Evolutionary conservation across 2,329 filamentous ascomycete genomes (phyloP).

Genomic region (Diaporthe ampelina): DNA sequence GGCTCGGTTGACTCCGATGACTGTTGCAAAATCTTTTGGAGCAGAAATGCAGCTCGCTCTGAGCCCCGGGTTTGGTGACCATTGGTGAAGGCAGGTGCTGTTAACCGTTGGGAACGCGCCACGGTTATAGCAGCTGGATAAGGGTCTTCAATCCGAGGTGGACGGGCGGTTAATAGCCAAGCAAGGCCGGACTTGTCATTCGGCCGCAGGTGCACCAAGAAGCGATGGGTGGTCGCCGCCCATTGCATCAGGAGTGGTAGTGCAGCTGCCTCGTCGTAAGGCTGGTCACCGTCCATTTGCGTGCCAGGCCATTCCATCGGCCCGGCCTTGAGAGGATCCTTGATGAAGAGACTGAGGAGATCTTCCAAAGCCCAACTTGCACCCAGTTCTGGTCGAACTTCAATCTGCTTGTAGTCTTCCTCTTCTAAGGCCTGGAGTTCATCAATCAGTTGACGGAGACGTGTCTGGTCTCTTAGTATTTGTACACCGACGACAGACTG

Average conservation of each 20-base stretch:
- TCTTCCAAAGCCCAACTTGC: not conserved
- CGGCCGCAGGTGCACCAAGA: not conserved
- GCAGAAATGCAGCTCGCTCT: not conserved
- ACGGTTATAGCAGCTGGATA: not conserved
- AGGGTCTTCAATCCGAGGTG: too few relatives aligned
- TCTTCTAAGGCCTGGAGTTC: rapidly evolving
- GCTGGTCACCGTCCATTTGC: not conserved
- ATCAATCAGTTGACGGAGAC: not conserved
- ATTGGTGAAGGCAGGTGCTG: too few relatives aligned
- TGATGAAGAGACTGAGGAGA: not conserved
- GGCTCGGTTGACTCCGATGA: not conserved
- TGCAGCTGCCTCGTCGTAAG: not conserved
- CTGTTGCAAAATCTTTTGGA: not conserved
- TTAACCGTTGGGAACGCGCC: not conserved
- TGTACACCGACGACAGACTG: not conserved
- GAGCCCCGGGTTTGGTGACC: not conserved
- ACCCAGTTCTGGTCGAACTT: not conserved
- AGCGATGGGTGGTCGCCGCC: not conserved
- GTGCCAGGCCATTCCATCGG: not conserved
- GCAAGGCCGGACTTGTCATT: too few relatives aligned
- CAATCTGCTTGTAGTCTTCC: not conserved
- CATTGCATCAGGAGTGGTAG: not conserved
- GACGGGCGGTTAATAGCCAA: not conserved
- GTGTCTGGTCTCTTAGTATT: not conserved
- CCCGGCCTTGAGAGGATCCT: too few relatives aligned